Base-by-base conservation (phyloP, 768 basidiomycete genomes). In the Cyclocybe aegerita region DNA sequence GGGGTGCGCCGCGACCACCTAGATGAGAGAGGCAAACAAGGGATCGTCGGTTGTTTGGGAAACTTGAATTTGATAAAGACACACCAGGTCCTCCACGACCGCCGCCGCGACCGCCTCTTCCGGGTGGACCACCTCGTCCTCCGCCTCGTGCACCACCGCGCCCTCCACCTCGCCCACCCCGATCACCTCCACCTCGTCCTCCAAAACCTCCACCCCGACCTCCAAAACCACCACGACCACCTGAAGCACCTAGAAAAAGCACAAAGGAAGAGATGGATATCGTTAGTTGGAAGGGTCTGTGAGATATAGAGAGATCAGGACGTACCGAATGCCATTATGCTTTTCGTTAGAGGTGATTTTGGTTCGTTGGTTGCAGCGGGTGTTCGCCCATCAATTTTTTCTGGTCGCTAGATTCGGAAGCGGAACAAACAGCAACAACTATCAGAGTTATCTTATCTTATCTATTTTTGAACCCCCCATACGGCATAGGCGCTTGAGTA, bases 181-280 rank as follows among this genome's bases (percentile, higher is more conserved):
- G 65, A 36, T 74, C 71, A 37, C 71, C 63, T 10, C 71, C 70
- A 41, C 76, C 73, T 32, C 73, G 60, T 15, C 75, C 59, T 45
- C 66, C 58, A 48, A 64, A 67, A 50, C 67, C 63, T 54, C 74
- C 70, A 43, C 77, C 74, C 43, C 80, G 67, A 55, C 78, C 78
- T 47, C 78, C 76, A 69, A 85, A 86, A 58, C 85, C 85, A 32
- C 90, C 90, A 54, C 90, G 85, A 61, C 85, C 84, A 53, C 91
- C 91, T 68, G 87, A 77, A 73, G 70, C 73, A 61, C 76, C 76
- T 77, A 48, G 35, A 36, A 30, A 3, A 50, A 9, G 8, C 7
- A 32, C n/a, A 1, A 3, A 39, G 15, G 9, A 33, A 7, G 42
- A 30, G 7, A 36, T 15, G n/a, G 9, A 5, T 10, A 3, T 42